Evolutionary conservation across 805 yeast species (phyloP), one percentile per base, ranked within the genome.

Genomic region (Ogataea polymorpha): DNA sequence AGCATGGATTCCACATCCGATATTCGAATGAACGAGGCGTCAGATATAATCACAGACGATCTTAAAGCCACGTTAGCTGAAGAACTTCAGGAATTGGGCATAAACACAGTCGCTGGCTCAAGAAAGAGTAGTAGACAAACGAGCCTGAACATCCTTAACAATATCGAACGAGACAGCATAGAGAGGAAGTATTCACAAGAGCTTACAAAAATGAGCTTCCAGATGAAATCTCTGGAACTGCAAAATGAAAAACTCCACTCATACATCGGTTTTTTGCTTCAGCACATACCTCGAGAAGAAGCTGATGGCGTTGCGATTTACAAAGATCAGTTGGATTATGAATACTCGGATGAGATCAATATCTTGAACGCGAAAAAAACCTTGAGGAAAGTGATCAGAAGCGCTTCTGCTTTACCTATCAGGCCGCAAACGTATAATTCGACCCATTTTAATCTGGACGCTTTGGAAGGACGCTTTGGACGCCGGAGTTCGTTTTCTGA

Each of bases 191-290:
- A 62, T 37, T 61, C 67, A 25, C 77, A 74, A 51, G 80, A 76
- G 46, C 65, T 75, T 48, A 71, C 69, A 55, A 74, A 69, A 50
- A 62, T 75, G 49, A 68, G 69, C 45, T 77, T 77, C 54, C 80
- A 76, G 55, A 59, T 76, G 36, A 75, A 72, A 53, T 74, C 80
- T 8, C 58, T 77, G 45, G 69, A 71, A 47, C 56, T 76, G 39
- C 80, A 77, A 52, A 76, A 75, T 54, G 82, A 77, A 41, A 76
- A 77, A 51, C 62, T 77, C 26, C 63, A 74, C 41, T 74, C 80
- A 26, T 77, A 75, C 51, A 77, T 77, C 55, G 81, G 81, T 8
- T 77, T 75, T 46, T 71, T 75, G 45, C 60, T 75, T 35, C 81
- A 77, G 50, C 71, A 74, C 48, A 66, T 46, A 13, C 46, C 48